phyloP scores from a whole-genome alignment of 768 basidiomycete genomes.

The Boletus rufocinnamomeus region DNA sequence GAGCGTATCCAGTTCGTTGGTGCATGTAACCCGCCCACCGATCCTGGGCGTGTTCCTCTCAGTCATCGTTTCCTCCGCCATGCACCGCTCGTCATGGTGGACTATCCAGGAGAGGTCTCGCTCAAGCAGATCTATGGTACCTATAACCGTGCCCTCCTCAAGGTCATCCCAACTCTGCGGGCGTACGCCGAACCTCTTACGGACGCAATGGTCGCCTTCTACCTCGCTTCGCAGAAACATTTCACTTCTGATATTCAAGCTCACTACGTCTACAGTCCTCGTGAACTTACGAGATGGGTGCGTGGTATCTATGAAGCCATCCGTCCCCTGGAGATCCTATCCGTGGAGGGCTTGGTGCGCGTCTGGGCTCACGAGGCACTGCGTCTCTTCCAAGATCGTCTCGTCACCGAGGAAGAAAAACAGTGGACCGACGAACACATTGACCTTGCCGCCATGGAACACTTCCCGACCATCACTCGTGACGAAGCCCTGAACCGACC shows the following conservation, averaged over 20 bases:
- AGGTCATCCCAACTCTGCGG: conserved; percentile 91
- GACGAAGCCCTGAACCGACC: conserved; percentile 87
- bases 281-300: conserved; percentile 97
- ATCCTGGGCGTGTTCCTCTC: conserved; percentile 98
- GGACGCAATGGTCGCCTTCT: conserved; percentile 96
- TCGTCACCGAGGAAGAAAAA: conserved; percentile 91
- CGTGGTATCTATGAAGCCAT: conserved; percentile 98
- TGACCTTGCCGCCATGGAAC: conserved; percentile 76
- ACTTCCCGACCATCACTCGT: conserved; percentile 92
- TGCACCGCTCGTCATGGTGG: conserved; percentile 97
- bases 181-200: conserved; percentile 94
- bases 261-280: conserved; percentile 98
- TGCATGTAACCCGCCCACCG: conserved; percentile 98
- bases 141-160: conserved; percentile 93
- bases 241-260: conserved; percentile 98
- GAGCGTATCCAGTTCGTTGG: conserved; percentile 99
- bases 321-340: conserved; percentile 87
- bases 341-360: conserved; percentile 92
- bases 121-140: conserved; percentile 99
- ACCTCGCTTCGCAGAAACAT: conserved; percentile 87
- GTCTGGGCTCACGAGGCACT: conserved; percentile 98
- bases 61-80: conserved; percentile 97
- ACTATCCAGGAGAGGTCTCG: conserved; percentile 96
- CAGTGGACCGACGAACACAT: conserved; percentile 94
- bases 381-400: conserved; percentile 95